Conservation (phyloP, 257 asterid species). For the Avicennia marina region DNA sequence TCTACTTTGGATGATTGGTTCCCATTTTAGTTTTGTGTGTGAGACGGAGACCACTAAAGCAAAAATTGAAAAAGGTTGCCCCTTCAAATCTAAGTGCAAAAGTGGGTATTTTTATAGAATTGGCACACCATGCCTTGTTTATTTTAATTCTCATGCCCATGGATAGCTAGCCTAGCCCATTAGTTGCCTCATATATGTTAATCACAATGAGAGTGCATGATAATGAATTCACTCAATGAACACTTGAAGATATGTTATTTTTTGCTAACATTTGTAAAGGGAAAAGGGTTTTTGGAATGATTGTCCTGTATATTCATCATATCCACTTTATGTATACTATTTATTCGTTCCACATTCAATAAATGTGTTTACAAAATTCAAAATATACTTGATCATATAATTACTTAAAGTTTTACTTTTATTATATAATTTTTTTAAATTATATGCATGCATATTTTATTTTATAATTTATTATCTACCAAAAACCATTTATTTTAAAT, state of each 20-base stretch:
- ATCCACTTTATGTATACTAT: no score
- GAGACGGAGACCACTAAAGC: neutral
- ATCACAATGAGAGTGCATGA: constrained; percentile 39
- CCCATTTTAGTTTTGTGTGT: constrained; percentile 14
- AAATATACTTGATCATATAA: no score
- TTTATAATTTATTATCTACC: no score
- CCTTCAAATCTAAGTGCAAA: constrained; percentile 25
- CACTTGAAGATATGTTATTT: constrained; percentile 40
- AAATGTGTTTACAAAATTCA: no score
- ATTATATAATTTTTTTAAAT: no score
- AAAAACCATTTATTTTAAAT: no score
- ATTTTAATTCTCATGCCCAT: no score
- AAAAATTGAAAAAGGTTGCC: constrained; percentile 19
- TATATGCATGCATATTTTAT: no score
- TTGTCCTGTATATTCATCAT: constrained; percentile 36
- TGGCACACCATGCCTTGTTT: no score
- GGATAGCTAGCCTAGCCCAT: constrained; percentile 28
- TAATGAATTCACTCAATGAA: constrained; percentile 45
- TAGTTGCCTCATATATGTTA: constrained; percentile 27
- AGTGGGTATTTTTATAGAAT: neutral
- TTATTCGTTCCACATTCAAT: no score
- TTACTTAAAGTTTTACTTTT: no score
- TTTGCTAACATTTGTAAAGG: constrained; percentile 22
- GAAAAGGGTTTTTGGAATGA: constrained; percentile 25
- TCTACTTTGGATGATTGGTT: constrained; percentile 53